A percentile compares a stretch with the other conserved stretches of the same genome.
These are phyloP conservation scores for Talaromyces amestolkiae DNA, from an alignment of 2,329 filamentous ascomycete species.

Conservation along the genomic window DNA sequence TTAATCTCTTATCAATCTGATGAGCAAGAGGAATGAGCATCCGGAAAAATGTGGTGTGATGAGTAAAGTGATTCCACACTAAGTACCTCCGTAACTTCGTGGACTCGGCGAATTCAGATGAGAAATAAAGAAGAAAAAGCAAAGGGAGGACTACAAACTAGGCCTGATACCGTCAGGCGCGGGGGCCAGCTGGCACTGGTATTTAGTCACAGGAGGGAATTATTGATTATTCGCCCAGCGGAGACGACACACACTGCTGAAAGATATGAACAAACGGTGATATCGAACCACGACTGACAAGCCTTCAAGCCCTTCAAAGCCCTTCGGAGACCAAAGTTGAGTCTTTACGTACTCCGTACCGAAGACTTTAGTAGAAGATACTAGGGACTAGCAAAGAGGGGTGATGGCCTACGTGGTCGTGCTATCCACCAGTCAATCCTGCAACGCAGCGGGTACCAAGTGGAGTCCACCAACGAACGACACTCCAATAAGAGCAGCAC, in stretches of 20 bases:
- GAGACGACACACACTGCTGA: not conserved
- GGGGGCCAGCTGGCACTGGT: constrained; percentile 2
- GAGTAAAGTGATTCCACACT: not conserved
- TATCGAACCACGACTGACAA: not conserved
- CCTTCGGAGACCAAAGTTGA: not conserved
- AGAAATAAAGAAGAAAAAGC: not conserved
- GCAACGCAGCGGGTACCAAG: not conserved
- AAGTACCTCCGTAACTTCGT: not conserved
- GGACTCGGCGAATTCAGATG: not conserved
- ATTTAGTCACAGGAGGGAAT: not conserved
- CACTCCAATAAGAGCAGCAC: not conserved
- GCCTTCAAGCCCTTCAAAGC: not conserved
- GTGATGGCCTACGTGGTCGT: constrained; percentile 16
- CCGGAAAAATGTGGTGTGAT: not conserved
- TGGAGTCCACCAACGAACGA: not conserved
- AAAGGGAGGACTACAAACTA: not conserved
- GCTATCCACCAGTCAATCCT: constrained; percentile 16
- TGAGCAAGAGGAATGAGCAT: not conserved
- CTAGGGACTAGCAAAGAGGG: constrained; percentile 1
- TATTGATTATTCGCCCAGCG: not conserved
- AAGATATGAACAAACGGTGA: not conserved
- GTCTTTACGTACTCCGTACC: not conserved
- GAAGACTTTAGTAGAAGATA: not conserved
- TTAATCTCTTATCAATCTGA: not conserved
- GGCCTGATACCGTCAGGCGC: not conserved